Percentiles rank a stretch among this genome's conserved stretches.
Conservation (phyloP, 1,139 yeast species). For the Magnusiomyces tetraspermus region DNA sequence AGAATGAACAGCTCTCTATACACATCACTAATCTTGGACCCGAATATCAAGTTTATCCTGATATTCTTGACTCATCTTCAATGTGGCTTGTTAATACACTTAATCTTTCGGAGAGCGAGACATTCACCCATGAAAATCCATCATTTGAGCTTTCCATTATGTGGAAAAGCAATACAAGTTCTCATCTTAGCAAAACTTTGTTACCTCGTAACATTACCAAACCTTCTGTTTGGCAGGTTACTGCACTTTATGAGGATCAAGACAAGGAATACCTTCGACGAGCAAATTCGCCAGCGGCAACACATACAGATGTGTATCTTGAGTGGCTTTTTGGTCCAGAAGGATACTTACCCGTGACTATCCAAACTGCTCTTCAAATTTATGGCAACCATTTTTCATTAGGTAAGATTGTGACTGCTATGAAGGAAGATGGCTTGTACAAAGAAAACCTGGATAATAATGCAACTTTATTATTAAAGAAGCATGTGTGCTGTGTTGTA, state of each 20-base stretch:
- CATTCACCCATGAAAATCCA: constrained; percentile 19
- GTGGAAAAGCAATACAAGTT: constrained; percentile 58
- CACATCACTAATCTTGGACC: constrained; percentile 25
- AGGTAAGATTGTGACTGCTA: neutral
- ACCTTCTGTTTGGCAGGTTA: constrained; percentile 7
- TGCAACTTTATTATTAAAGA: constrained; percentile 21
- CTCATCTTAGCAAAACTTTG: constrained; percentile 33
- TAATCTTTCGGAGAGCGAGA: constrained; percentile 18
- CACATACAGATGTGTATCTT: constrained; percentile 33
- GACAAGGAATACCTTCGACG: constrained; percentile 9
- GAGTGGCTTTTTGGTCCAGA: constrained; percentile 42
- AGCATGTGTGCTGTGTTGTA: constrained; percentile 28
- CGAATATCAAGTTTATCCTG: constrained; percentile 21
- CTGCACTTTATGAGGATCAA: constrained; percentile 7
- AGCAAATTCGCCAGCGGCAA: neutral
- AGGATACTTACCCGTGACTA: constrained; percentile 38
- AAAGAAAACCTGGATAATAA: neutral
- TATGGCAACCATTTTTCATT: constrained; percentile 28
- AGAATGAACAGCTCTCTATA: neutral
- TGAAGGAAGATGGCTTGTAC: constrained; percentile 15
- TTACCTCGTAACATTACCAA: constrained; percentile 1
- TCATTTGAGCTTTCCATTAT: constrained; percentile 33
- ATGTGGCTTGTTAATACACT: constrained; percentile 43
- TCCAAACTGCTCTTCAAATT: constrained; percentile 37
- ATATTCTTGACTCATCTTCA: constrained; percentile 32